Base-by-base conservation (phyloP, 257 asterid genomes). In the Verbena officinalis region DNA sequence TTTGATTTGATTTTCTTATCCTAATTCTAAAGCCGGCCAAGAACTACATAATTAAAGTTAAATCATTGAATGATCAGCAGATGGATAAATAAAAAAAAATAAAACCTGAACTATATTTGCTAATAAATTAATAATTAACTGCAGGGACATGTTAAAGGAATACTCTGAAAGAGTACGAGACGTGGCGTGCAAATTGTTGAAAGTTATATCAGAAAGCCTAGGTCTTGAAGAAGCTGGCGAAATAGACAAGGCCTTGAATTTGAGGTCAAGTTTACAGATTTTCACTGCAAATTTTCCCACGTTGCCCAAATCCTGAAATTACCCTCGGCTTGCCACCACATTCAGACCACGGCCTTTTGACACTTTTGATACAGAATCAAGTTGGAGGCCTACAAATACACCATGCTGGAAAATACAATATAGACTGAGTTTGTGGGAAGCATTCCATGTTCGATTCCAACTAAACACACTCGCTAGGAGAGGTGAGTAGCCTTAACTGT, bases 291-390 rank as follows among this genome's bases (percentile, higher is more conserved):
- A 90, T 71, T 75, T 71, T 7, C 68, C 97, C 96, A 0, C 77
- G 70, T 6, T 87, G 96, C 53, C 95, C 96, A 3, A 78, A 84
- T 23, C 95, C 95, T 7, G 81, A 85, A 2, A 72, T 62, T 12
- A 90, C 90, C 17, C 44, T 90, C 55, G 97, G 97, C 17, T n/a
- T 90, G 64, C 75, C 83, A 7, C 84, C 95, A 0, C 97, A 90
- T 69, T 85, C 97, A 0, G 95, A 90, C 40, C 95, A 85, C 53
- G 95, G 97, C 7, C 95, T 90, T 33, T 68, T 90, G 40, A 87
- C 97, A 15, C 75, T 90, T 52, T 86, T 90, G 55, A 69, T 85
- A 1, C 73, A 87, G 57, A 90, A 87, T 65, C 82, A 66, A 31
- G 87, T 83, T 0, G 78, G 81, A 1, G 97, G 96, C 1, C 77